Evolutionary conservation across 1,139 yeast species (phyloP), one percentile per base, ranked within the genome.

Genomic region (Chernovozyma aurita): DNA sequence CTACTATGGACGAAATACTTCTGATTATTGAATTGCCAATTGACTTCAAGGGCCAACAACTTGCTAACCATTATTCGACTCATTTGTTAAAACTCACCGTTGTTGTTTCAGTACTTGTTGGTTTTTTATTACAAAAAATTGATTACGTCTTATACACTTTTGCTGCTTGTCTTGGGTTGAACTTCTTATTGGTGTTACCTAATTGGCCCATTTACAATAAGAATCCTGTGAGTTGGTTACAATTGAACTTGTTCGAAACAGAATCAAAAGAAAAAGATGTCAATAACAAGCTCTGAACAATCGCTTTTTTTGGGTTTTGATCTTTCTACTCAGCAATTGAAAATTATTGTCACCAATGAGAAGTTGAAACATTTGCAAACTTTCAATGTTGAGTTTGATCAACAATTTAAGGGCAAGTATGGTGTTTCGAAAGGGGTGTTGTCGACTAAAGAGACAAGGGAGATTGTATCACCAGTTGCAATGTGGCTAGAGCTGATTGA

Each of bases 401-500:
- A 58, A 13, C 84, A 77, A 36, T 70, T 78, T 35, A 72, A 77
- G 3, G 63, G 64, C 3, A 58, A 61, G 33, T 86, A 83, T 54
- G 67, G 72, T 4, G 76, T 88, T 16, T 53, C 56, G 2, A 85
- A 86, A 48, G 97, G 97, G 17, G 96, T 87, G 4, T 63, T 73
- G 32, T 53, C 71, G 18, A 63, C 74, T 38, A 73, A 68, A 0
- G 63, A 58, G 28, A 64, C 73, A 2, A 81, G 81, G 9, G 79
- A 76, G 39, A 74, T 82, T 28, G 65, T 70, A 32, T 82, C 95
- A n/a, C 95, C 96, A 0, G 95, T 88, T 5, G 73, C 70, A 21
- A 81, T 87, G 88, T 88, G 95, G 95, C 65, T 88, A 30, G 95
- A 85, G 45, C 87, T 96, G 0, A 52, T 88, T 26, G 94, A 88